phyloP scores from a whole-genome alignment of 1,284 basidiomycete species.

The Puccinia triticina region DNA sequence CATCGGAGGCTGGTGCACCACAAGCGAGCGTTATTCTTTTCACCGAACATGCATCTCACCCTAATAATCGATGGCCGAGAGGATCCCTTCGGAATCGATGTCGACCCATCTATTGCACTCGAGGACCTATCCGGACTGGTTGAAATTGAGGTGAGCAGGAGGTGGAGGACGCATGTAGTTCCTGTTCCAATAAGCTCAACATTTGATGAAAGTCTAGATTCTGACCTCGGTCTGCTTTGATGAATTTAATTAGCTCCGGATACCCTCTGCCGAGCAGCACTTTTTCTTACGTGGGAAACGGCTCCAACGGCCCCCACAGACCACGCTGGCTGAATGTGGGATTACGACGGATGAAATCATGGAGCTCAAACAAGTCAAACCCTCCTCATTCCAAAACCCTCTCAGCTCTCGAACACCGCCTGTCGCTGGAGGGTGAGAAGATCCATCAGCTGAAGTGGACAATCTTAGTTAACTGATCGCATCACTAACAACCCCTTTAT shows the following conservation, averaged over 20 bases:
- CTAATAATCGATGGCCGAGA: slow-evolving; percentile 41
- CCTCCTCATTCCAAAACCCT: slow-evolving; percentile 14
- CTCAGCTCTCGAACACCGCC: slow-evolving; percentile 11
- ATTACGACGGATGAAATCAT: slow-evolving; percentile 46
- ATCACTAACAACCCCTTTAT: background rate
- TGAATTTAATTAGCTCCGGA: slow-evolving; percentile 22
- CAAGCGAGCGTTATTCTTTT: too few species aligned
- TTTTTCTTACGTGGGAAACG: slow-evolving; percentile 33
- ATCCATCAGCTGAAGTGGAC: background rate
- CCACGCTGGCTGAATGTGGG: slow-evolving; percentile 26
- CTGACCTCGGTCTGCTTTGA: background rate
- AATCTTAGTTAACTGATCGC: background rate
- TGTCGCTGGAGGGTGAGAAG: slow-evolving; percentile 41
- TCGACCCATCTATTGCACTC: slow-evolving; percentile 32
- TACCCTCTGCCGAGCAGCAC: slow-evolving; percentile 35
- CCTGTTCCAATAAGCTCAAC: background rate
- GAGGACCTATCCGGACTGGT: slow-evolving; percentile 37
- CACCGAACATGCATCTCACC: slow-evolving; percentile 34
- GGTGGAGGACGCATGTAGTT: too few species aligned
- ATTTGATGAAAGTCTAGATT: background rate
- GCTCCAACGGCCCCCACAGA: slow-evolving; percentile 17
- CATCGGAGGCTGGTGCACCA: too few species aligned
- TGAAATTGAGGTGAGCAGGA: slow-evolving; percentile 34
- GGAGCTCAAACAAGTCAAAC: slow-evolving; percentile 35
- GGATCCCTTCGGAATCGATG: slow-evolving; percentile 45